Evolutionary conservation across 768 basidiomycete genomes (phyloP).

Genomic region (Porphyrellus cyaneotinctus): DNA sequence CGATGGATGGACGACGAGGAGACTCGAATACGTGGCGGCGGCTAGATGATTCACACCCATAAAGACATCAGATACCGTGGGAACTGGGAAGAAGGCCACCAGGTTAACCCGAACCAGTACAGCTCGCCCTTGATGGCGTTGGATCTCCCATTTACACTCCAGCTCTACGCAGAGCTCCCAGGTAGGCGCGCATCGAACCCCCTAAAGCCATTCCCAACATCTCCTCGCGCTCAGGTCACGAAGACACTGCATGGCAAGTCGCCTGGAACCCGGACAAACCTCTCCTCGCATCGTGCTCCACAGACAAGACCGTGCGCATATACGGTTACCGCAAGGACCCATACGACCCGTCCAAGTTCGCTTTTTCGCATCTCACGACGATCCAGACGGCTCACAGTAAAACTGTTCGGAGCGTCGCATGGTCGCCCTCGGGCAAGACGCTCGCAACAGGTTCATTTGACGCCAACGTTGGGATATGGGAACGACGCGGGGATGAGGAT

Average conservation of each 20-base stretch:
- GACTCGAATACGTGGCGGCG: no score
- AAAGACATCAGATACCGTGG: no score
- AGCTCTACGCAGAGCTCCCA: conserved; percentile 21
- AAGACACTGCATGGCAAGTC: conserved; percentile 82
- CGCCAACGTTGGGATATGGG: conserved; percentile 89
- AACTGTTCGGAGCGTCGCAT: conserved; percentile 82
- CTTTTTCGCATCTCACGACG: conserved; percentile 51
- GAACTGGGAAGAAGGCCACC: no score
- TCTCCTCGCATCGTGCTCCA: conserved; percentile 87
- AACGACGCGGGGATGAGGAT: conserved; percentile 49
- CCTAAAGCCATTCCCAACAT: no score
- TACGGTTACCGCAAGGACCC: conserved; percentile 55
- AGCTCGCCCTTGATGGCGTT: conserved; percentile 10
- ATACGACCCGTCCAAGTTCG: conserved; percentile 24
- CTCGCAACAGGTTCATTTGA: conserved; percentile 95
- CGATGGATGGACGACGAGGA: no score
- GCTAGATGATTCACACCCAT: no score
- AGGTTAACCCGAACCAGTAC: no score
- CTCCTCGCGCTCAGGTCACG: conserved; percentile 49
- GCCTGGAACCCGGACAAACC: conserved; percentile 86
- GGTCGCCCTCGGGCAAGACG: conserved; percentile 83
- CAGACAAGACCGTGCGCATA: conserved; percentile 87
- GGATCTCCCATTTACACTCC: conserved; percentile 19
- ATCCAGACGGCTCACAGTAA: conserved; percentile 85
- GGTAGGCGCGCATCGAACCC: conserved; percentile 9